Percentiles rank a stretch among this genome's conserved stretches.
phyloP scores from a whole-genome alignment of 2,329 filamentous ascomycete species.

The Dothidotthia symphoricarpi region DNA sequence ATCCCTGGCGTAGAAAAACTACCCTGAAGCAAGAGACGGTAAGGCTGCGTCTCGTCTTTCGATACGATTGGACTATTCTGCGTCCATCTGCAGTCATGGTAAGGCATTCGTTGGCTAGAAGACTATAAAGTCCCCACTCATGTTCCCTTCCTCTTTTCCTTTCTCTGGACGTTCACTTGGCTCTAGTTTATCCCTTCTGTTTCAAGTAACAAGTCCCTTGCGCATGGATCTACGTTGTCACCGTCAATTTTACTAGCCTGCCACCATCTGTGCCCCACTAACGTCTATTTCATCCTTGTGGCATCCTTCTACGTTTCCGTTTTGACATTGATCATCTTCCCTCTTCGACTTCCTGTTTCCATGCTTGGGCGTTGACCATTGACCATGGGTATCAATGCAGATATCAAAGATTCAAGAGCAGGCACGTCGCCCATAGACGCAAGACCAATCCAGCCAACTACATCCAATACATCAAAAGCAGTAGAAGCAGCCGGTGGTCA shows the following conservation, averaged over 20 bases:
- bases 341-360: slow-evolving; percentile 6
- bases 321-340: slow-evolving; percentile 3
- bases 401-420: slow-evolving; percentile 17
- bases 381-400: slow-evolving; percentile 32
- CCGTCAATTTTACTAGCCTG: slow-evolving; percentile 30
- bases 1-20: slow-evolving; percentile 25
- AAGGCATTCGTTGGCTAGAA: slow-evolving; percentile 26
- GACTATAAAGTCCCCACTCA: slow-evolving; percentile 23
- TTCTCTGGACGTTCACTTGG: slow-evolving; percentile 15
- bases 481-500: slow-evolving; percentile 18
- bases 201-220: slow-evolving; percentile 25
- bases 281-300: slow-evolving; percentile 27
- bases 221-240: slow-evolving; percentile 24
- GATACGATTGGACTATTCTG: slow-evolving; percentile 20
- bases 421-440: slow-evolving; percentile 8
- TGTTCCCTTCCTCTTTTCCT: slow-evolving; percentile 19
- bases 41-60: slow-evolving; percentile 29
- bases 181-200: slow-evolving; percentile 22
- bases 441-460: slow-evolving; percentile 17
- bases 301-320: slow-evolving; percentile 17
- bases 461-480: slow-evolving; percentile 26
- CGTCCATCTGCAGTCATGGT: slow-evolving; percentile 18
- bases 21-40: slow-evolving; percentile 28
- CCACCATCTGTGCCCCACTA: slow-evolving; percentile 27
- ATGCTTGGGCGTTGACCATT: slow-evolving; percentile 25